Conservation (phyloP, 2,329 filamentous ascomycete species). For the Fusarium staphyleae region DNA sequence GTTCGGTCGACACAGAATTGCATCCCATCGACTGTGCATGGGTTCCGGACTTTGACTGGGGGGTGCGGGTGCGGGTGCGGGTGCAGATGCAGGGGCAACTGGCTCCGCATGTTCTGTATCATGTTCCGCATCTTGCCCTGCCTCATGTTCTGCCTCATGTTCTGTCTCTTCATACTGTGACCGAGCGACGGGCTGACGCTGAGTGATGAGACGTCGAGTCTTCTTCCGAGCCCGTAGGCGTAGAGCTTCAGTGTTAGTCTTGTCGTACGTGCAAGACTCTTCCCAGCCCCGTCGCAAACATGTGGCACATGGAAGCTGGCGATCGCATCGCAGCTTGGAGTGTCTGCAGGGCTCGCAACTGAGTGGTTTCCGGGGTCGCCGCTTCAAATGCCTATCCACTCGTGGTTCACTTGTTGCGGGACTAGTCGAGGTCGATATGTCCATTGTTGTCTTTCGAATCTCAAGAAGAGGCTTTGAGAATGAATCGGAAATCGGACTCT, state of each 20-base stretch:
- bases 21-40: not conserved
- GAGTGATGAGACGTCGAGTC: not conserved
- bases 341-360: slow-evolving; percentile 25
- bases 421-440: no score
- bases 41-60: slow-evolving; percentile 1
- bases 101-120: not conserved
- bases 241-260: not conserved
- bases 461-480: no score
- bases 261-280: not conserved
- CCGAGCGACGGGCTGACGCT: not conserved
- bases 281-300: slow-evolving; percentile 11
- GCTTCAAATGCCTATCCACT: not conserved
- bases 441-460: no score
- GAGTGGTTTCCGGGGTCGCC: slow-evolving; percentile 11
- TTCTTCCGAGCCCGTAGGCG: not conserved
- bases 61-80: not conserved
- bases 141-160: no score
- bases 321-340: slow-evolving; percentile 28
- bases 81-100: no score
- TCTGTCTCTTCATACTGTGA: not conserved
- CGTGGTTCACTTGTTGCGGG: no score
- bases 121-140: no score
- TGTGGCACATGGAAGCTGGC: slow-evolving; percentile 20
- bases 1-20: not conserved
- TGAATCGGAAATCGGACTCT: no score